A percentile compares a stretch with the other conserved stretches of the same genome.
Evolutionary conservation across 805 yeast genomes (phyloP).

Genomic region (Starmerella kuoi): DNA sequence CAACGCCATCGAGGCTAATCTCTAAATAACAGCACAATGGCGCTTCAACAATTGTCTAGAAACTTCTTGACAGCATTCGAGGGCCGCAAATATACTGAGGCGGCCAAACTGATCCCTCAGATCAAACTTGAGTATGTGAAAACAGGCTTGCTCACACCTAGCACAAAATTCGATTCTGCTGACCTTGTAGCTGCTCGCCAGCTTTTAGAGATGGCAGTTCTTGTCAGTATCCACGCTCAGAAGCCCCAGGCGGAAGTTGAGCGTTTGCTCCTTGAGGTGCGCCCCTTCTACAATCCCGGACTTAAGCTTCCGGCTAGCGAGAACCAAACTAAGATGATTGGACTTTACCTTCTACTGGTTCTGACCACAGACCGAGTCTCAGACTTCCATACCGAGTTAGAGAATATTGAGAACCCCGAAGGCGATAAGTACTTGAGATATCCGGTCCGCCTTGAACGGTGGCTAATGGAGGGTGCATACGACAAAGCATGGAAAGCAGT

Average conservation of each 20-base stretch:
- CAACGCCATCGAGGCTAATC: no score
- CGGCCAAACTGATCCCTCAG: constrained; percentile 51
- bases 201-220: constrained; percentile 78
- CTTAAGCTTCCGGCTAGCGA: constrained; percentile 36
- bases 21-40: constrained; percentile 25
- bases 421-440: constrained; percentile 61
- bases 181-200: constrained; percentile 71
- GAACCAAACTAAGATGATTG: constrained; percentile 60
- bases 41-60: constrained; percentile 57
- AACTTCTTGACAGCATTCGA: constrained; percentile 57
- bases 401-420: constrained; percentile 52
- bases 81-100: constrained; percentile 45
- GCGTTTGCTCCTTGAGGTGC: constrained; percentile 58
- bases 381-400: constrained; percentile 81
- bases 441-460: constrained; percentile 80
- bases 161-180: constrained; percentile 28
- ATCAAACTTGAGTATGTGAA: constrained; percentile 71
- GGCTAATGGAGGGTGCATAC: constrained; percentile 94
- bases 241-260: constrained; percentile 51
- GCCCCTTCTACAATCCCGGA: constrained; percentile 53
- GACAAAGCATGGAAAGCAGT: constrained; percentile 77
- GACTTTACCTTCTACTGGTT: constrained; percentile 62
- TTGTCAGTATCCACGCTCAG: constrained; percentile 54
- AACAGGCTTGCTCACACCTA: constrained; percentile 64
- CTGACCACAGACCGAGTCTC: constrained; percentile 77